Evolutionary conservation across 306 rosid genomes (phyloP).

Genomic region (Pueraria montana): DNA sequence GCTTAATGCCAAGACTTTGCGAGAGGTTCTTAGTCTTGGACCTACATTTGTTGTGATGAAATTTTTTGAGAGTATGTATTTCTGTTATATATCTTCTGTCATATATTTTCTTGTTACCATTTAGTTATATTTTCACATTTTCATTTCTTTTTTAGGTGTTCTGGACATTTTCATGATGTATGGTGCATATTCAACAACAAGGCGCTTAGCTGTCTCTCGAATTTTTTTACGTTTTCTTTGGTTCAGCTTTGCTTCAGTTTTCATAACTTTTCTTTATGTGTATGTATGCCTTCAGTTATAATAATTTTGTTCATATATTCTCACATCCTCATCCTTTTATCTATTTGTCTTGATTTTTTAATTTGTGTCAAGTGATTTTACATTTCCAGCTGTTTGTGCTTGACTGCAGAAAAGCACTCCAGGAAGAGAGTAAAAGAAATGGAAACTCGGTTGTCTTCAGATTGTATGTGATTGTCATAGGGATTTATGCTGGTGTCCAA

Average conservation of each 20-base stretch:
- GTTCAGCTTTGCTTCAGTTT: slow-evolving; percentile 82
- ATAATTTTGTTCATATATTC: slow-evolving; percentile 8
- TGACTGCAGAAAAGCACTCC: slow-evolving; percentile 82
- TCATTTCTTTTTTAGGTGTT: slow-evolving; percentile 68
- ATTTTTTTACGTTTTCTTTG: slow-evolving; percentile 89
- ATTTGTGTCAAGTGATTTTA: slow-evolving; percentile 7
- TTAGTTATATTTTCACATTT: slow-evolving; percentile 30
- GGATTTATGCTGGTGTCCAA: slow-evolving; percentile 90
- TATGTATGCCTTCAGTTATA: slow-evolving; percentile 52
- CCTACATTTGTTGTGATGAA: slow-evolving; percentile 95
- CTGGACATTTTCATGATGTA: slow-evolving; percentile 93
- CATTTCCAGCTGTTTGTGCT: slow-evolving; percentile 41
- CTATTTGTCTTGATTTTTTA: slow-evolving; percentile 1
- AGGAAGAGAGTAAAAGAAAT: slow-evolving; percentile 72
- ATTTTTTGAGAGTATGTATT: slow-evolving; percentile 81
- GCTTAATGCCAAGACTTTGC: slow-evolving; percentile 74
- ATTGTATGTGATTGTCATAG: slow-evolving; percentile 72
- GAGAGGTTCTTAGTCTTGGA: slow-evolving; percentile 91
- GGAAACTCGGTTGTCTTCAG: slow-evolving; percentile 62
- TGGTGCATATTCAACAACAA: slow-evolving; percentile 92
- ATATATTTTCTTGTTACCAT: neutral
- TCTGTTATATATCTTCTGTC: neutral
- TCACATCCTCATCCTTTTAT: slow-evolving; percentile 21
- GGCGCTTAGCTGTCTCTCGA: slow-evolving; percentile 78
- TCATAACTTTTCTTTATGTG: slow-evolving; percentile 83